Evolutionary conservation across 768 basidiomycete genomes (phyloP), one percentile per base, ranked within the genome.

Genomic region (Tylopilus subfusipes): DNA sequence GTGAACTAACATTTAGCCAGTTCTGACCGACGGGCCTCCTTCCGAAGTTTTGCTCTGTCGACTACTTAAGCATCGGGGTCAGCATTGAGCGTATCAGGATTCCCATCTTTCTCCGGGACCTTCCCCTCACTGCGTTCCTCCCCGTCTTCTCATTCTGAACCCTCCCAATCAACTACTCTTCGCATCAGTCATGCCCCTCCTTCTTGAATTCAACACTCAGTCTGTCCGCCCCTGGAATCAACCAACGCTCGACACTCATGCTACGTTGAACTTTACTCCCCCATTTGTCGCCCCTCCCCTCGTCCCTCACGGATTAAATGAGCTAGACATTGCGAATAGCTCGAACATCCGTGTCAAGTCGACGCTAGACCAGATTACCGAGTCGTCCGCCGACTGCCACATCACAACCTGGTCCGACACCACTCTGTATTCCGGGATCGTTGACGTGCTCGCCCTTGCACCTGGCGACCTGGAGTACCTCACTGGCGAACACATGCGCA

Each of bases 401-500:
- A 25, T 63, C 30, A 5, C 33, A 12, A 2, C 52, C 18, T 52
- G 50, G 50, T 0, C 0, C 0, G 43, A 51, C 14, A 43, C 49
- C 18, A 57, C 8, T 1, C 40, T 64, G 25, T 34, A 52, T n/a
- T 24, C 34, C 0, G 43, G 24, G 42, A 21, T 39, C 21, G 40
- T 21, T n/a, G 6, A 52, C 1, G 13, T 57, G 19, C 10, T 63
- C 5, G 53, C 51, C 14, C 50, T 50, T 5, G 29, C 40, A 7
- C 50, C 62, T 0, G 36, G 43, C 4, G 58, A 61, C 7, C 18
- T 64, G 2, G 59, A 64, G 3, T 61, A 61, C 16, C 55, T 55
- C 16, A 58, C 59, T 2, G 59, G 62, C 5, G 52, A 55, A 31
- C 40, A 54, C n/a, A 31, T 18, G 16, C 59, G 56, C 30, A 22